Evolutionary conservation across 371 early-diverging fungal genomes (phyloP), one percentile per base, ranked within the genome.

Genomic region (Dichotomocladium elegans): DNA sequence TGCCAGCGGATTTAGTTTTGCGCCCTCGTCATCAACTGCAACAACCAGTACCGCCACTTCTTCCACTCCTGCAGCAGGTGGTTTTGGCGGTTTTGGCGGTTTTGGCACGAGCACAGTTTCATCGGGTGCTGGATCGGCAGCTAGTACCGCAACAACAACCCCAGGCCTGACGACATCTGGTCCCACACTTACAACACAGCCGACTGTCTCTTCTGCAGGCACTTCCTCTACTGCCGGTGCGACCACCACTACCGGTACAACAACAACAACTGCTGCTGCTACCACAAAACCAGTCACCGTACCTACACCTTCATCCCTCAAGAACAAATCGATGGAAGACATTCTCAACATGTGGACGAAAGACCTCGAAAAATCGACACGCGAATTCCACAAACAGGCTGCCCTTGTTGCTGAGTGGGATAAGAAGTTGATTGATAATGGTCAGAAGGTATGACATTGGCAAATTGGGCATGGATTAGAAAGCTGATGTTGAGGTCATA

Each of bases 381-480:
- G 79, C 14, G 88, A 90, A 31, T 96, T 96, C 77, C 93, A 92
- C 51, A 77, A 77, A 24, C 91, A 91, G 68, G 95, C 95, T 2
- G 77, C 70, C 49, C 84, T 91, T 55, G 87, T 95, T n/a, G 77
- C 83, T 34, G 77, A 87, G 41, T 91, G 90, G 92, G 96, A 96
- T 74, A 81, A 83, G 27, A 80, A 82, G 56, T 65, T 96, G 44
- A 81, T 96, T 57, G 85, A 89, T 51, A 94, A 94, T 58, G 91
- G 90, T 15, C 80, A 80, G 45, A 79, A 82, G 71, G 90, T 91
- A 68, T 52, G 53, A 51, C 33, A 45, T 53, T 12, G n/a, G 37
- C 35, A 35, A n/a, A 3, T 25, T 4, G 30, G 24, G n/a, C 41
- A 22, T 46, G 5, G 65, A 27, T 30, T 30, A 22, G 3, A 10